A percentile compares a stretch with the other conserved stretches of the same genome.
Evolutionary conservation across 1,284 basidiomycete genomes (phyloP).

Genomic region (Tranzscheliella williamsii): DNA sequence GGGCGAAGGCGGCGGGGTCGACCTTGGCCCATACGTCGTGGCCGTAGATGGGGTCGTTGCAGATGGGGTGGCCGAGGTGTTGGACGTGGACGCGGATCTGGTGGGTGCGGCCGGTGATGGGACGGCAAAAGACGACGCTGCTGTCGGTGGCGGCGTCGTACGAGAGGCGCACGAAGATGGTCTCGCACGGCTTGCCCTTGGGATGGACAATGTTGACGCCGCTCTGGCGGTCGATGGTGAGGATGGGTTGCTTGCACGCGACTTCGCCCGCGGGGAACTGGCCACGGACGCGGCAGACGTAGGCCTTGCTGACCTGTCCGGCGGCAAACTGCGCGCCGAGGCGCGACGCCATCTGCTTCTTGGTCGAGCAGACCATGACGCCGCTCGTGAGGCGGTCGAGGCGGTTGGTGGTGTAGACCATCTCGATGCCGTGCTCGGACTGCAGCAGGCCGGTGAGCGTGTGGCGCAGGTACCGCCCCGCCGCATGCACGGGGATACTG

Average conservation of each 20-base stretch:
- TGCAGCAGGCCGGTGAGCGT: constrained; percentile 80
- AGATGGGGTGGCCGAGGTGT: constrained; percentile 88
- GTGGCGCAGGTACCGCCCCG: constrained; percentile 51
- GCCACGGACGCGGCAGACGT: constrained; percentile 44
- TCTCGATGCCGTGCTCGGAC: constrained; percentile 78
- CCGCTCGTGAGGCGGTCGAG: constrained; percentile 94
- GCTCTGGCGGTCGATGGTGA: constrained; percentile 93
- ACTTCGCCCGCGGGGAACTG: constrained; percentile 70
- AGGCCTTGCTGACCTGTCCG: constrained; percentile 70
- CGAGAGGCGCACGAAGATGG: constrained; percentile 80
- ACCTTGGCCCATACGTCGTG: constrained; percentile 56
- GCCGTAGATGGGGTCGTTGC: constrained; percentile 64
- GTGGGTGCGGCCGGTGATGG: constrained; percentile 71
- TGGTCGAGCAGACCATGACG: constrained; percentile 89
- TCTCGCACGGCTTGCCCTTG: constrained; percentile 69
- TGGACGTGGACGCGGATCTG: constrained; percentile 96
- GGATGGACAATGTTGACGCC: constrained; percentile 80
- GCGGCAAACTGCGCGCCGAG: constrained; percentile 66
- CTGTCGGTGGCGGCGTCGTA: constrained; percentile 83
- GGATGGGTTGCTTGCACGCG: constrained; percentile 79
- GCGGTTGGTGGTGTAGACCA: constrained; percentile 87
- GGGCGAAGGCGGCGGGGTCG: constrained; percentile 35
- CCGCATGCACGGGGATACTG: constrained; percentile 58
- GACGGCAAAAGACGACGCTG: constrained; percentile 79
- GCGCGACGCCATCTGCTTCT: constrained; percentile 71